Base-by-base conservation (phyloP, 2,329 filamentous ascomycete species). In the Colletotrichum caudatum region DNA sequence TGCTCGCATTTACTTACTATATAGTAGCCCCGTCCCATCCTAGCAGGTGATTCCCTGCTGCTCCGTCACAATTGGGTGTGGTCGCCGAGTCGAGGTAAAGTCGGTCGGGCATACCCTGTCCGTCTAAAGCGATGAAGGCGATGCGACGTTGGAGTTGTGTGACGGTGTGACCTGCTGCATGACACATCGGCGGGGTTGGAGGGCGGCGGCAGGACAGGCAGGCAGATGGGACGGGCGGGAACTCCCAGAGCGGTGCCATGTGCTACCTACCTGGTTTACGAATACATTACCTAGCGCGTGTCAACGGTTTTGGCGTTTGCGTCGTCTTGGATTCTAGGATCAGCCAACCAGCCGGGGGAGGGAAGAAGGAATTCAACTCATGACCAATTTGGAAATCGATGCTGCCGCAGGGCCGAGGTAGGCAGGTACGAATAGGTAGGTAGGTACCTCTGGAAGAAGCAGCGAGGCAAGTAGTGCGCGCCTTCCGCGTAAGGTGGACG, bases 211-310 rank as follows among this genome's bases (percentile, higher is more conserved):
- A 53, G 58, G 46, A 33, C 20, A 53, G 46, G 23, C 14, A 58
- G 35, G 59, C 54, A 71, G 65, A 71, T 71, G 69, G 65, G 69
- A 71, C 69, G 69, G 65, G 69, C 69, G 69, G 69, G 69, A 71
- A 41, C 59, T 69, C 69, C 69, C 69, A 69, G 65, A 64, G 65
- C 37, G 33, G 59, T 59, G 64, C 65, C 59, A 71, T 69, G 69
- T 69, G 65, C 51, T 63, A 44, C 4, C 18, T 20, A 46, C 18
- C 44, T n/a, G 33, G 39, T 66, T 29, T 29, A 29, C 29, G 29
- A 29, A 29, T 29, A 4, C 29, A 29, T 29, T 29, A 29, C 29
- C 18, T 20, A 46, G 44, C 44, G 57, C 33, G 64, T 67, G 64
- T 67, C 50, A 51, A 66, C 41, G 62, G 64, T 65, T 18, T 56